Percentiles rank a stretch among this genome's conserved stretches.
phyloP scores from a whole-genome alignment of 2,329 filamentous ascomycete genomes.

The Diaporthe amygdali region DNA sequence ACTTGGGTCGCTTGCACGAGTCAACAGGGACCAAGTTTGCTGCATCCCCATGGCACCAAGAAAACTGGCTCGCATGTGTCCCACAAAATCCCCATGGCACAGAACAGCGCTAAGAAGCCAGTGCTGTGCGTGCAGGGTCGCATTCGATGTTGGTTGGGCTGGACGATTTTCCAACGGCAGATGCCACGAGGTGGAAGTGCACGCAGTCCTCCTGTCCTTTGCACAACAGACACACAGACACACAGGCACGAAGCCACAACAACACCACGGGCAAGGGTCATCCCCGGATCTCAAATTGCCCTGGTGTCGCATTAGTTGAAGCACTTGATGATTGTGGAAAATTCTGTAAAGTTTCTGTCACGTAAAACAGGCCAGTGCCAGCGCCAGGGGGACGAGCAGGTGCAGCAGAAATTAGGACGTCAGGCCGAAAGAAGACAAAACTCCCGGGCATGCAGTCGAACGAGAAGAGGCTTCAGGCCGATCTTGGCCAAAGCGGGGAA shows the following conservation, averaged over 20 bases:
- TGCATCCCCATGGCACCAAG: not conserved
- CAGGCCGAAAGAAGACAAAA: conserved; percentile 9
- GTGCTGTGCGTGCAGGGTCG: not conserved
- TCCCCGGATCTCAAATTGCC: not conserved
- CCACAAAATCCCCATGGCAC: conserved; percentile 21
- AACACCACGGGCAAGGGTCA: not conserved
- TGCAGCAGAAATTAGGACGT: not conserved
- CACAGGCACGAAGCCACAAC: not conserved
- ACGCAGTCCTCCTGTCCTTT: too few relatives aligned
- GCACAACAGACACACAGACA: not conserved
- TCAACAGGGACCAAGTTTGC: not conserved
- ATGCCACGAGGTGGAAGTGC: not conserved
- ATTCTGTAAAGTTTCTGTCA: conserved; percentile 12
- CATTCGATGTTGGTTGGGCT: not conserved
- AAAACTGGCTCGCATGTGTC: conserved; percentile 1
- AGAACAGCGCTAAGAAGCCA: not conserved
- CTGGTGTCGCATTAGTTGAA: not conserved
- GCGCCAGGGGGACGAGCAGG: not conserved
- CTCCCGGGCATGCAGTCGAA: not conserved
- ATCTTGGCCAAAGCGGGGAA: conserved; percentile 24
- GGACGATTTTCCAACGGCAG: not conserved
- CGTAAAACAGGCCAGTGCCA: not conserved
- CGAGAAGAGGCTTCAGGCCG: not conserved
- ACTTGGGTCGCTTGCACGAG: not conserved
- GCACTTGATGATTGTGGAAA: not conserved